Evolutionary conservation across 306 rosid genomes (phyloP).

Genomic region (Cicer pinnatifidum): DNA sequence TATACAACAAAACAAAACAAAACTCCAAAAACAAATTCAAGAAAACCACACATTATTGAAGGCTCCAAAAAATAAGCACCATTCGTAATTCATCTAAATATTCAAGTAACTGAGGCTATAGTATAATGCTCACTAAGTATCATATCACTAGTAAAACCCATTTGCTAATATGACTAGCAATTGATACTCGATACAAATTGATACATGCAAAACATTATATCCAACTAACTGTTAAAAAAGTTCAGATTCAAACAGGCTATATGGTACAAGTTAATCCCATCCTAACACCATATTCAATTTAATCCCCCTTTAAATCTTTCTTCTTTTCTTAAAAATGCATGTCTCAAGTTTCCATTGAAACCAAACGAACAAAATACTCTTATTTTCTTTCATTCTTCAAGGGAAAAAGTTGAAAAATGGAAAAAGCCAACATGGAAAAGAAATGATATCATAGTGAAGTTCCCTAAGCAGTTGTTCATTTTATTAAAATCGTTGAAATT

Average conservation of each 20-base stretch:
- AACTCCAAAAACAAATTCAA: neutral
- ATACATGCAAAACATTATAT: neutral
- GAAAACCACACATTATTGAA: constrained; percentile 22
- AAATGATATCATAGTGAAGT: too few species aligned
- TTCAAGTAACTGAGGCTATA: constrained; percentile 23
- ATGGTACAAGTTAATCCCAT: neutral
- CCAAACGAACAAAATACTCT: neutral
- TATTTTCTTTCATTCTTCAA: neutral
- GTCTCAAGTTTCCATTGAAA: neutral
- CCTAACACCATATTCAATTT: neutral
- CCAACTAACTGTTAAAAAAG: neutral
- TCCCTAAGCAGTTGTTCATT: too few species aligned
- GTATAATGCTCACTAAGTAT: neutral
- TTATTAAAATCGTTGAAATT: too few species aligned
- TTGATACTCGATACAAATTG: constrained; percentile 5
- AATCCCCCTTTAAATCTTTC: neutral
- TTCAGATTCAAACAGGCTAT: constrained; percentile 16
- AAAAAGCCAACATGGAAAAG: neutral
- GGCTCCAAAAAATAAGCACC: constrained; percentile 18
- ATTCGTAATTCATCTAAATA: constrained; percentile 23
- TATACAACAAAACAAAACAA: constrained; percentile 13
- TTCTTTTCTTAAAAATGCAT: neutral
- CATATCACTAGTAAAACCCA: constrained; percentile 15
- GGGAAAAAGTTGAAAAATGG: neutral
- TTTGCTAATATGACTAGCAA: neutral